These are phyloP conservation scores for Leccinum variabile DNA, from an alignment of 1,284 basidiomycete genomes.

Conservation along the genomic window DNA sequence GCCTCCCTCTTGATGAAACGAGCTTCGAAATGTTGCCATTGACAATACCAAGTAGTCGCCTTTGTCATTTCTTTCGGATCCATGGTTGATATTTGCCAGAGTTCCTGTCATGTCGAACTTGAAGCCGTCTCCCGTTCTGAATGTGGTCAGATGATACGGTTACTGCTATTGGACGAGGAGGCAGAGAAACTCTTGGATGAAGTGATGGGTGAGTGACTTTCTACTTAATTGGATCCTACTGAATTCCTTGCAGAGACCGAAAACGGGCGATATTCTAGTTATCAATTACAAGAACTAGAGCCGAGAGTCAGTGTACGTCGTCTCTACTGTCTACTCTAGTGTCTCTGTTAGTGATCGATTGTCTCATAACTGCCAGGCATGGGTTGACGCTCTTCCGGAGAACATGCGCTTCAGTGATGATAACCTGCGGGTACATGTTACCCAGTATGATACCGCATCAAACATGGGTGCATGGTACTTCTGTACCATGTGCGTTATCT, in stretches of 20 bases:
- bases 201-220: conserved; percentile 26
- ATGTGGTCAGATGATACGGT: conserved; percentile 61
- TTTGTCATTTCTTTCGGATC: conserved; percentile 7
- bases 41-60: conserved; percentile 55
- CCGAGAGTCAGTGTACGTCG: conserved; percentile 26
- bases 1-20: conserved; percentile 73
- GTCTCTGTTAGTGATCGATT: conserved; percentile 7
- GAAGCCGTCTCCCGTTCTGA: conserved; percentile 62
- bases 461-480: conserved; percentile 78
- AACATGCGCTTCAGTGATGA: conserved; percentile 67
- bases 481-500: conserved; percentile 67
- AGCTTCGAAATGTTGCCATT: conserved; percentile 69
- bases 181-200: conserved; percentile 51
- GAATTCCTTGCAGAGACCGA: neutral
- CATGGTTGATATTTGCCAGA: conserved; percentile 41
- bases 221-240: neutral
- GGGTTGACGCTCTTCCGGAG: conserved; percentile 63
- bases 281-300: conserved; percentile 25
- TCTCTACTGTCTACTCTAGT: neutral
- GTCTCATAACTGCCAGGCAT: conserved; percentile 44
- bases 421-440: conserved; percentile 58
- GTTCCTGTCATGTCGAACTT: conserved; percentile 55
- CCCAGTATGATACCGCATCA: conserved; percentile 74
- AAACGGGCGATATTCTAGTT: neutral
- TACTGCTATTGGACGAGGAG: conserved; percentile 60